A percentile compares a stretch with the other conserved stretches of the same genome.
Evolutionary conservation across 2,329 filamentous ascomycete species (phyloP).

Genomic region (Talaromyces albobiverticillius): DNA sequence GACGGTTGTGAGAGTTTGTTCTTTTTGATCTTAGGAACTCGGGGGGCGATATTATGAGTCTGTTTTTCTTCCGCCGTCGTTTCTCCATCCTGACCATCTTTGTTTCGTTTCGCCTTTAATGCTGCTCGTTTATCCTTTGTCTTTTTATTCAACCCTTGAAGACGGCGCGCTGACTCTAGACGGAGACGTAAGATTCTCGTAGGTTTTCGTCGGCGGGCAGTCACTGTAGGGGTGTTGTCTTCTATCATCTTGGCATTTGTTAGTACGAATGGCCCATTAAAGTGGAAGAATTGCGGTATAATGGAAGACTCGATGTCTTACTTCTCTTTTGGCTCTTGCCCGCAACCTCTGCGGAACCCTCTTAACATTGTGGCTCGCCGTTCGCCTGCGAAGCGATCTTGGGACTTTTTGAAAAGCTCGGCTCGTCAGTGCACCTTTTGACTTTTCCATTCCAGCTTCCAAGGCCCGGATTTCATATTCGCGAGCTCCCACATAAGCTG

Average conservation of each 20-base stretch:
- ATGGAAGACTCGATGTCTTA: slow-evolving; percentile 20
- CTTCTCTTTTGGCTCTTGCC: slow-evolving; percentile 63
- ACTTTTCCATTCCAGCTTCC: slow-evolving; percentile 74
- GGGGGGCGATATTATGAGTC: slow-evolving; percentile 35
- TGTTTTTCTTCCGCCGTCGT: slow-evolving; percentile 27
- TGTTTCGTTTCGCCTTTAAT: slow-evolving; percentile 45
- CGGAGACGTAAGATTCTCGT: slow-evolving; percentile 51
- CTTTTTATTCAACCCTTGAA: slow-evolving; percentile 59
- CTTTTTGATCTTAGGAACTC: slow-evolving; percentile 65
- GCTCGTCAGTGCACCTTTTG: slow-evolving; percentile 61
- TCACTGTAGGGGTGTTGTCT: slow-evolving; percentile 85
- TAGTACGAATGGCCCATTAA: not conserved
- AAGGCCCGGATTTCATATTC: slow-evolving; percentile 87
- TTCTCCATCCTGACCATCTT: slow-evolving; percentile 21
- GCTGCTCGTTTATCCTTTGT: slow-evolving; percentile 38
- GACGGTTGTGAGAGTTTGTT: slow-evolving; percentile 65
- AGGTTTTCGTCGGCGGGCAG: slow-evolving; percentile 50
- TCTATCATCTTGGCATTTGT: slow-evolving; percentile 65
- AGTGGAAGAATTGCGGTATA: not conserved
- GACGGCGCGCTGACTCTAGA: slow-evolving; percentile 70
- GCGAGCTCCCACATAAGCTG: slow-evolving; percentile 77
- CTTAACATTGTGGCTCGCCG: slow-evolving; percentile 93
- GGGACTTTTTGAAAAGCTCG: slow-evolving; percentile 92
- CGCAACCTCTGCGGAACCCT: slow-evolving; percentile 77
- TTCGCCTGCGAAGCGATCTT: slow-evolving; percentile 75